Base-by-base conservation (phyloP, 1,284 basidiomycete genomes). In the Tranzscheliella williamsii region DNA sequence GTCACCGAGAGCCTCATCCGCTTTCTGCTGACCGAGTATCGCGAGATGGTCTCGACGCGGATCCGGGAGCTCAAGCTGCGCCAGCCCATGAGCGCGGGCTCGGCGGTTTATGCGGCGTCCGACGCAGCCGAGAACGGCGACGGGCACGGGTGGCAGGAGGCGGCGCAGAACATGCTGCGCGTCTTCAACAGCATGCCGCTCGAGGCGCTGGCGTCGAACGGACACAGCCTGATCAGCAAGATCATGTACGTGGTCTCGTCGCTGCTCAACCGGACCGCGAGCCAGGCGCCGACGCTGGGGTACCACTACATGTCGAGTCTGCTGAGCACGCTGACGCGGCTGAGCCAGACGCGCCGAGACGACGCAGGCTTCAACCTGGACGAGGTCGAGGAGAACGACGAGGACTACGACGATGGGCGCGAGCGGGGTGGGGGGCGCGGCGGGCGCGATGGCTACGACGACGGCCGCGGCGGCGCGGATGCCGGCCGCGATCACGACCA, bases 171-270 rank as follows among this genome's bases (percentile, higher is more conserved):
- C 27, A 58, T 67, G 51, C 29, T 67, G 12, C 32, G 36, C 16
- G 45, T 47, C 4, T 57, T 64, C 38, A 52, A 67, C 47, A 29
- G 44, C 18, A 36, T 67, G 17, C 61, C 65, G 7, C 35, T 67
- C 18, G 65, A 67, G 11, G 53, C 57, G 18, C 44, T 67, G n/a
- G 65, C 65, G n/a, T 46, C 41, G 16, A 67, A 67, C 31, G 65
- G 65, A 2, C 48, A 60, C 27, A 58, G 54, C 21, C 30, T 70
- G 46, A 51, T 61, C 24, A 33, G 32, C 24, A 63, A 64, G 55
- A 67, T 67, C 35, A 36, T 67, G 15, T 67, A 63, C 23, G 55
- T 67, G 15, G 58, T 67, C 12, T 38, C 50, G 13, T 51, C 50
- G 11, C 8, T 64, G 43, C 30, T 64, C 33, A 38, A 50, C 6